Conservation (phyloP, 2,329 filamentous ascomycete genomes). For the Monosporascus sp. region DNA sequence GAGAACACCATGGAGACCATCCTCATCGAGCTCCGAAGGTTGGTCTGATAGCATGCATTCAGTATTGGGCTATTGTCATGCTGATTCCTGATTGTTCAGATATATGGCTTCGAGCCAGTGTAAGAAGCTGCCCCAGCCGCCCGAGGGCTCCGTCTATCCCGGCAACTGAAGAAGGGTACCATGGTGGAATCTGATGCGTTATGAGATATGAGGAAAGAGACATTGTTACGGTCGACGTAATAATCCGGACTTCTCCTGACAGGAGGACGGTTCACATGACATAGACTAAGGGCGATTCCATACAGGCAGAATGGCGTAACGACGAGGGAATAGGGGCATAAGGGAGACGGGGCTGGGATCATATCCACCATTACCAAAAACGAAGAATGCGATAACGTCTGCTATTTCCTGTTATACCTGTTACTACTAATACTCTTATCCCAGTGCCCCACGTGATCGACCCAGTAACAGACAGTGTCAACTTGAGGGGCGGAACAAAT, state of each 20-base stretch:
- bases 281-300: not conserved
- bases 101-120: constrained; percentile 89
- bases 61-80: not conserved
- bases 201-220: not conserved
- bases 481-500: not conserved
- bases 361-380: not conserved
- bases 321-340: not conserved
- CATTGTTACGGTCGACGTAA: not conserved
- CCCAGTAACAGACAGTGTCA: no score
- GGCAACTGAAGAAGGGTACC: constrained; percentile 8
- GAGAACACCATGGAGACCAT: constrained; percentile 95
- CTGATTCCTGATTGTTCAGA: constrained; percentile 38
- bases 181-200: not conserved
- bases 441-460: not conserved
- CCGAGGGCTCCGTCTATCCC: constrained; percentile 63
- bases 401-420: no score
- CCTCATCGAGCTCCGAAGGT: constrained; percentile 76
- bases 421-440: no score
- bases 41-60: not conserved
- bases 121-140: constrained; percentile 92
- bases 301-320: not conserved
- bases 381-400: no score
- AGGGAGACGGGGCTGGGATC: not conserved
- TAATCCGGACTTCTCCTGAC: not conserved
- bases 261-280: not conserved